Evolutionary conservation across 176 grass and related monocot species (phyloP), one percentile per base, ranked within the genome.

Genomic region (Carex pumila): DNA sequence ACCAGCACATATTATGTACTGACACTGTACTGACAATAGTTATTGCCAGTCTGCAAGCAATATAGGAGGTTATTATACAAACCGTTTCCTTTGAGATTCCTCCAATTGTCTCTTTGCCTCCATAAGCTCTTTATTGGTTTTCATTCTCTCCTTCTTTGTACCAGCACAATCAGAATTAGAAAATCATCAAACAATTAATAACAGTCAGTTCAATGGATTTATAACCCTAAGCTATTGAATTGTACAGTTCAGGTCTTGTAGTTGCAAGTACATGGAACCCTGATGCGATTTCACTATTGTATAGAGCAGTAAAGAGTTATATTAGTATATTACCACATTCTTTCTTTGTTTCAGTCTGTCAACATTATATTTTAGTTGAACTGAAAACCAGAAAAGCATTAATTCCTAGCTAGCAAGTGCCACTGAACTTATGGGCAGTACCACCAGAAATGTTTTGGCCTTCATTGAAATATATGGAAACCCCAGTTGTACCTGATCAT

Each of bases 31-130:
- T 57, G 4, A 25, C 57, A 32, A 60, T 49, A 89, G 41, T 5
- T 58, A 31, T 67, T 81, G 43, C 45, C 21, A 18, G 72, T 15
- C 10, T 25, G 31, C 45, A 50, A 29, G 56, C 53, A 11, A 64
- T 43, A 56, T 79, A 65, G 15, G 39, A 83, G 74, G 81, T 82
- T 61, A 66, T 55, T 57, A 21, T 85, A 93, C 85, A 45, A 37
- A 89, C 95, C 89, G 86, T 87, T 91, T 95, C 86, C 95, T 93
- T 90, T 91, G 79, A 84, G 85, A 93, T 86, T 95, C 92, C 75
- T 98, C 89, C 21, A 92, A 79, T 84, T 70, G 86, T 62, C 31
- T 61, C 88, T 87, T 94, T 84, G 92, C 89, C 89, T 94, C 89
- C 86, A 81, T 88, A 83, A 90, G 67, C 61, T 91, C 88, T 86